These are phyloP conservation scores for Sonneratia alba DNA, from an alignment of 345 rosid species.

Conservation along the genomic window DNA sequence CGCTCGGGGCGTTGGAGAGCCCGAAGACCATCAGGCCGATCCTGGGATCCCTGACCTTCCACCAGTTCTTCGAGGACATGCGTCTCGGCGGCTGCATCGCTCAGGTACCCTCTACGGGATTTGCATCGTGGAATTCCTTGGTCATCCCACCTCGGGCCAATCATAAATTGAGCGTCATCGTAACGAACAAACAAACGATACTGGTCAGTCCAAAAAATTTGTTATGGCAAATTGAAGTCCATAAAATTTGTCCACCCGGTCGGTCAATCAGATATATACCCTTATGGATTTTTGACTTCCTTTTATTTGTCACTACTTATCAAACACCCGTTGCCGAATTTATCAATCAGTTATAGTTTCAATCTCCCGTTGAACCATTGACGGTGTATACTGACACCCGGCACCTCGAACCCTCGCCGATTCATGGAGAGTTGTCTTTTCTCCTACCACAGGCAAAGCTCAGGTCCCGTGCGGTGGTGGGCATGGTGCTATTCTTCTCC, in stretches of 20 bases:
- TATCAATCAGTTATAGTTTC: no score
- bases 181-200: no score
- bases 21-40: constrained; percentile 44
- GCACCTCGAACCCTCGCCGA: not conserved
- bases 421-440: not conserved
- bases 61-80: constrained; percentile 67
- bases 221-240: no score
- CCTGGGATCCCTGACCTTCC: constrained; percentile 56
- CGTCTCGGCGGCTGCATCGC: constrained; percentile 64
- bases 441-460: constrained; percentile 26
- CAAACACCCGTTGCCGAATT: no score
- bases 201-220: no score
- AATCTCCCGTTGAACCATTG: no score
- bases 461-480: constrained; percentile 10
- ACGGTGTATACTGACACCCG: no score
- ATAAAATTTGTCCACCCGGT: no score
- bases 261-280: no score
- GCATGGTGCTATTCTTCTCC: constrained; percentile 50
- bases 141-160: not conserved
- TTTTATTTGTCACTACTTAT: no score
- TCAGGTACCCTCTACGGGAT: constrained; percentile 22
- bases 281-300: no score
- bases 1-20: constrained; percentile 52
- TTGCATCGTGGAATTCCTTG: not conserved
- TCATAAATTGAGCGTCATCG: not conserved